Evolutionary conservation across 805 yeast genomes (phyloP).

Genomic region (Schwanniomyces polymorphus): DNA sequence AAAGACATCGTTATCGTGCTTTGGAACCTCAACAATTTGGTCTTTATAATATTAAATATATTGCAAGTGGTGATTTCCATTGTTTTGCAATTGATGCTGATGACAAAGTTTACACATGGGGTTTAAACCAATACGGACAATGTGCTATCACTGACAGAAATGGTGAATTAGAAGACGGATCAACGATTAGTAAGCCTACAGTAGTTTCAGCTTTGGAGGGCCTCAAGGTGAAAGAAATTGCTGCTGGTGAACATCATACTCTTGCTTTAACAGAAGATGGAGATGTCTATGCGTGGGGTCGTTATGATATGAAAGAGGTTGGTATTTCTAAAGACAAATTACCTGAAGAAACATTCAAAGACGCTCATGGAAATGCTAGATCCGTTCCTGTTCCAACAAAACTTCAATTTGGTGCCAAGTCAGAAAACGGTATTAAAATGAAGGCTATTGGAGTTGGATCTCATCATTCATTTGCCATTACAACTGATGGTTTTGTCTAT

Average conservation of each 20-base stretch:
- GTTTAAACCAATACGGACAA: conserved; percentile 95
- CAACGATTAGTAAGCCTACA: conserved; percentile 76
- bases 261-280: conserved; percentile 74
- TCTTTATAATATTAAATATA: conserved; percentile 69
- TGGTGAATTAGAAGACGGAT: conserved; percentile 80
- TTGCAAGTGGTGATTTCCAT: conserved; percentile 94
- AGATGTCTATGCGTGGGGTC: conserved; percentile 80
- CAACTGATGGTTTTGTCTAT: conserved; percentile 80
- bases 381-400: conserved; percentile 85
- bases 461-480: conserved; percentile 87
- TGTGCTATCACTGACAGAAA: conserved; percentile 69
- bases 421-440: conserved; percentile 29
- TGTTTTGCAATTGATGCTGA: conserved; percentile 84
- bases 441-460: conserved; percentile 75
- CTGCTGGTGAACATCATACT: conserved; percentile 96
- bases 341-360: conserved; percentile 74
- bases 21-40: conserved; percentile 85
- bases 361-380: conserved; percentile 77
- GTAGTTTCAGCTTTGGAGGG: conserved; percentile 63
- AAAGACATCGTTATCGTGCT: conserved; percentile 70
- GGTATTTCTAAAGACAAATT: conserved; percentile 70
- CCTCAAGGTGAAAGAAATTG: conserved; percentile 57
- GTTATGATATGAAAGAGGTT: conserved; percentile 89
- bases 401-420: conserved; percentile 37
- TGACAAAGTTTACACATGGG: conserved; percentile 84